Evolutionary conservation across 176 grass and related monocot species (phyloP).

Genomic region (Oryza longistaminata): DNA sequence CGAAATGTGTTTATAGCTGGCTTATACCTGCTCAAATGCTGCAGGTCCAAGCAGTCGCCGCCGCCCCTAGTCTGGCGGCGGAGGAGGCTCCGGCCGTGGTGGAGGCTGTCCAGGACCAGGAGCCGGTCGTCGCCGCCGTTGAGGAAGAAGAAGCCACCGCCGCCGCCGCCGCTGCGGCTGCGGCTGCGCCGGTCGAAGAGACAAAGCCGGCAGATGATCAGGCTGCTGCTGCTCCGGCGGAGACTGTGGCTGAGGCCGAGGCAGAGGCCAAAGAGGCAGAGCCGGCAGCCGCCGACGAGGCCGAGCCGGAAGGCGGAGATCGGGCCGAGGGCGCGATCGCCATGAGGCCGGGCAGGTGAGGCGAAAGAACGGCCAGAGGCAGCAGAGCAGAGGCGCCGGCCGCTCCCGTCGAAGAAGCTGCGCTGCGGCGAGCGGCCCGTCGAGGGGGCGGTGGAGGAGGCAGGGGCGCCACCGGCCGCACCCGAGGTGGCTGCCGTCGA

Average conservation of each 20-base stretch:
- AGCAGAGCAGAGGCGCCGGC: neutral
- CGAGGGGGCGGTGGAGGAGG: too few species aligned
- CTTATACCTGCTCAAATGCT: neutral
- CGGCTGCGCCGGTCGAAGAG: neutral
- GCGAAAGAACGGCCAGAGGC: neutral
- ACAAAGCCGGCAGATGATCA: neutral
- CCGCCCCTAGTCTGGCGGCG: constrained; percentile 24
- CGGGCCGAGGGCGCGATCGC: too few species aligned
- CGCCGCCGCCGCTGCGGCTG: too few species aligned
- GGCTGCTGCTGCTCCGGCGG: neutral
- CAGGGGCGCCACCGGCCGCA: neutral
- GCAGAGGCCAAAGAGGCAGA: neutral
- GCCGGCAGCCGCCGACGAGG: neutral
- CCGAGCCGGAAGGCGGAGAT: neutral
- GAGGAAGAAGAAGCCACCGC: neutral
- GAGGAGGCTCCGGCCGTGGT: constrained; percentile 38
- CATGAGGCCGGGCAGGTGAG: neutral
- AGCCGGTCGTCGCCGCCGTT: neutral
- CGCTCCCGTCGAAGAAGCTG: neutral
- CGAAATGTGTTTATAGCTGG: too few species aligned
- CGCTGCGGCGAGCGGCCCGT: too few species aligned
- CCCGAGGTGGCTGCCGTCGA: neutral
- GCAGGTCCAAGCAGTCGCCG: constrained; percentile 47
- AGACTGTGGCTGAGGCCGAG: neutral
- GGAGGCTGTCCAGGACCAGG: neutral